phyloP scores from a whole-genome alignment of 2,329 filamentous ascomycete genomes.

The Epichloe baconii region DNA sequence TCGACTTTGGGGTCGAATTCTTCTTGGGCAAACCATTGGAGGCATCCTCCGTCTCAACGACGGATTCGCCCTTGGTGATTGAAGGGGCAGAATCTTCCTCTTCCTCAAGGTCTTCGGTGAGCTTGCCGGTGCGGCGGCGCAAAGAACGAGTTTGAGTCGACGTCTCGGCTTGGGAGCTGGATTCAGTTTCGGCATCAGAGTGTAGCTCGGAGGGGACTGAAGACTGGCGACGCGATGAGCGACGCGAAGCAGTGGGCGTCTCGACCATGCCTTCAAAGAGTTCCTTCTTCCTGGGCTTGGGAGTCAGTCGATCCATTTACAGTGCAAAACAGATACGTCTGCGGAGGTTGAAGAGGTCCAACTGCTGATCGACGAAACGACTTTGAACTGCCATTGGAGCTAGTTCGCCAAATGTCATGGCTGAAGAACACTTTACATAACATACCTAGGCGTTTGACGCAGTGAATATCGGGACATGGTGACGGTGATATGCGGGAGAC shows the following conservation, averaged over 20 bases:
- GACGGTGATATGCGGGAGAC: neutral
- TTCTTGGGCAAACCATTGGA: slow-evolving; percentile 15
- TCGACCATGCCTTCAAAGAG: slow-evolving; percentile 49
- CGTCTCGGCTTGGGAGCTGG: slow-evolving; percentile 33
- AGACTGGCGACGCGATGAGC: slow-evolving; percentile 37
- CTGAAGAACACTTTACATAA: neutral
- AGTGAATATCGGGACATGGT: slow-evolving; percentile 18
- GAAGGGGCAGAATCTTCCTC: slow-evolving; percentile 21
- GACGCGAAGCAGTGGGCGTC: slow-evolving; percentile 30
- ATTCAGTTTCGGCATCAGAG: slow-evolving; percentile 36
- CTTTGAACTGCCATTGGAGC: neutral
- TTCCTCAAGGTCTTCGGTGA: slow-evolving; percentile 37
- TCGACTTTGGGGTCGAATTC: neutral
- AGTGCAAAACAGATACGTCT: neutral
- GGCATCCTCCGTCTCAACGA: slow-evolving; percentile 9
- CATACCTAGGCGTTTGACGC: slow-evolving; percentile 19
- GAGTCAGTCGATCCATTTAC: slow-evolving; percentile 1
- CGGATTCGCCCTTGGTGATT: slow-evolving; percentile 20
- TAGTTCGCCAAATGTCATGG: neutral
- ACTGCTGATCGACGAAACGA: neutral
- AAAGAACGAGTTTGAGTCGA: slow-evolving; percentile 21
- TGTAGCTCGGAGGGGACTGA: slow-evolving; percentile 28
- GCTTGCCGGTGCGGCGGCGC: slow-evolving; percentile 36
- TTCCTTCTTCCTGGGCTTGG: slow-evolving; percentile 40
- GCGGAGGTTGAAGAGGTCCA: neutral